Base-by-base conservation (phyloP, 768 basidiomycete genomes). In the Suillus plorans region DNA sequence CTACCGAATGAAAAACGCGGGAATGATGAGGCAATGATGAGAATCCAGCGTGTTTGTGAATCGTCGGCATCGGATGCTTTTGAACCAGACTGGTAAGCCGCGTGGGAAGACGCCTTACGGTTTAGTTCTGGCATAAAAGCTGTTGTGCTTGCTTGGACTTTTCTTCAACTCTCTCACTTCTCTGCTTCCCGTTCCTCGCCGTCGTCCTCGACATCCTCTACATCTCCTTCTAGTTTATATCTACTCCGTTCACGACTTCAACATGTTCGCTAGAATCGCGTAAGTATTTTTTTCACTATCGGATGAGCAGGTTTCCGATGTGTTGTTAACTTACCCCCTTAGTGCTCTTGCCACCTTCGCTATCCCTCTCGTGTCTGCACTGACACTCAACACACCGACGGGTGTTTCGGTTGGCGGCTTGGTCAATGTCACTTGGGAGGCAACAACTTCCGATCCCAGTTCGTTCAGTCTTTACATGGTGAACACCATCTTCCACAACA, bases 251-350 rank as follows among this genome's bases (percentile, higher is more conserved):
- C 2, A 67, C 67, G 71, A 59, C n/a, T n/a, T 18, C 68, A 81
- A 70, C 72, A 87, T 88, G 87, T 79, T 86, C 68, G 73, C 71
- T 69, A 81, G 82, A 69, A 74, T 86, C 72, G 76, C 74, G 86
- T 85, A 60, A 16, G 81, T 72, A 0, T 4, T 34, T 1, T 14
- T 31, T 42, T 1, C 39, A 39, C 4, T 59, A 31, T 18, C 50
- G 53, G 39, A 60, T 44, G 59, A 56, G n/a, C 16, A 22, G 41
- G 52, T 12, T 36, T 50, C 63, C 36, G 25, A 64, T 60, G 59
- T 28, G 22, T 61, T 59, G 82, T 14, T 79, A 82, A 63, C 81
- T 82, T 31, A 37, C 39, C 52, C 18, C 44, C 3, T 31, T 42
- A 42, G 50, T 45, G 77, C 87, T 68, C 73, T 80, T 52, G 70